Conservation (phyloP, 306 rosid genomes). For the Dalbergia oliveri region DNA sequence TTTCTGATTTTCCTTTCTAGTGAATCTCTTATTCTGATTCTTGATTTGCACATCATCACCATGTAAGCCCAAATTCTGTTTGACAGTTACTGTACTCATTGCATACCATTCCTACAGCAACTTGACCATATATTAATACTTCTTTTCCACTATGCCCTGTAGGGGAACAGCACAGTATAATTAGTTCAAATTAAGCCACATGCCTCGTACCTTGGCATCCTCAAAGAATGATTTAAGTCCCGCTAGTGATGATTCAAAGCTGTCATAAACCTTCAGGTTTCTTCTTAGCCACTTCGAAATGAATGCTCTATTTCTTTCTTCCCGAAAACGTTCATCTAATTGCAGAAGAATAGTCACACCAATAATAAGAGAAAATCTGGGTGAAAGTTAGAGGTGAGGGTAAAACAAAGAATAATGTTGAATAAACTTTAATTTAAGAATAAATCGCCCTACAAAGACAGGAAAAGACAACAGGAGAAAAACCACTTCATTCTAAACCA, state of each 20-base stretch:
- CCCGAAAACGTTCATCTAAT: slow-evolving; percentile 89
- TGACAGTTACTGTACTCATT: slow-evolving; percentile 51
- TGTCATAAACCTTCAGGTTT: slow-evolving; percentile 64
- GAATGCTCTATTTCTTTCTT: slow-evolving; percentile 75
- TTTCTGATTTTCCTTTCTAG: slow-evolving; percentile 55
- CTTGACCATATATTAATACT: slow-evolving; percentile 32
- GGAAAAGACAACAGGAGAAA: not conserved
- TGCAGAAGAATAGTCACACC: slow-evolving; percentile 44
- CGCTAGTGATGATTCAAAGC: slow-evolving; percentile 62
- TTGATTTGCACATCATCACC: slow-evolving; percentile 44
- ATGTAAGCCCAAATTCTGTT: slow-evolving; percentile 45
- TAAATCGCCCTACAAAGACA: slow-evolving; percentile 15
- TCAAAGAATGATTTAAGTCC: slow-evolving; percentile 78
- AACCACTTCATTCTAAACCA: slow-evolving; percentile 39
- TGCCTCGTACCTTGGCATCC: slow-evolving; percentile 65
- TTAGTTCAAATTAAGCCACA: slow-evolving; percentile 28
- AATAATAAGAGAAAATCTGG: slow-evolving; percentile 5
- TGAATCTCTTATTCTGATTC: slow-evolving; percentile 47
- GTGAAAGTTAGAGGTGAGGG: slow-evolving; percentile 19
- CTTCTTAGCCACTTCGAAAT: slow-evolving; percentile 96
- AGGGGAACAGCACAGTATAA: slow-evolving; percentile 7
- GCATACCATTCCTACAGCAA: slow-evolving; percentile 71
- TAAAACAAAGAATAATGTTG: slow-evolving; percentile 25
- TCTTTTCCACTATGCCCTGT: slow-evolving; percentile 11
- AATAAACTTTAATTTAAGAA: slow-evolving; percentile 38